Evolutionary conservation across 768 basidiomycete species (phyloP), one percentile per base, ranked within the genome.

Genomic region (Russula vinacea): DNA sequence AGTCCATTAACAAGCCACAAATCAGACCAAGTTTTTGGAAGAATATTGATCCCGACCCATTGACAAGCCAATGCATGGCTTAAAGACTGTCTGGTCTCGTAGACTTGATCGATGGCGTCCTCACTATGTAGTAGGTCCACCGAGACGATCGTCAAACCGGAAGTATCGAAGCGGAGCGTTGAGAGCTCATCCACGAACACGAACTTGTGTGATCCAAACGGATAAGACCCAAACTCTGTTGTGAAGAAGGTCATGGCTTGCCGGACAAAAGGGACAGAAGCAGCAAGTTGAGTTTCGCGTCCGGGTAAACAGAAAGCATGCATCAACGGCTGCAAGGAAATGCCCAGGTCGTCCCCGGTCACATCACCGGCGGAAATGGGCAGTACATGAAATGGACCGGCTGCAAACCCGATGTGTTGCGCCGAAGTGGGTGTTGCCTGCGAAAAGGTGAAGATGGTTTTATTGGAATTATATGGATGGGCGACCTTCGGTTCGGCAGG

Each of bases 1-100:
- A 99, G 78, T 1, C 95, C 97, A 70, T 96, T 94, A 62, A 95
- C 87, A n/a, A 99, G 84, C 97, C 97, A 99, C 29, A 87, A 84
- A 74, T 99, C 97, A 14, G 93, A 89, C 84, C 92, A 92, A 33
- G 87, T 83, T 77, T 93, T 94, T 58, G 89, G 94, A 62, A 94
- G 87, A 70, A 99, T 93, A 75, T 98, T 96, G 75, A 99, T 86
- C 32, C 97, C 95, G 60, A 92, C 81, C 97, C 97, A 99, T 75
- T 99, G 97, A 67, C 87, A 92, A 9, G 94, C 95, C 39, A 98
- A 81, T 6, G 92, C 89, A 72, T 98, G 92, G 32, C 87, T 82
- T 54, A 99, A 81, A 35, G 85, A 81, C 62, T 94, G 93, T 16
- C 96, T 82, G 1, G 94, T 89, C 72, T 97, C 94, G 70, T 93